phyloP scores from a whole-genome alignment of 2,329 filamentous ascomycete species.

The Neofusicoccum kwambonambiense region DNA sequence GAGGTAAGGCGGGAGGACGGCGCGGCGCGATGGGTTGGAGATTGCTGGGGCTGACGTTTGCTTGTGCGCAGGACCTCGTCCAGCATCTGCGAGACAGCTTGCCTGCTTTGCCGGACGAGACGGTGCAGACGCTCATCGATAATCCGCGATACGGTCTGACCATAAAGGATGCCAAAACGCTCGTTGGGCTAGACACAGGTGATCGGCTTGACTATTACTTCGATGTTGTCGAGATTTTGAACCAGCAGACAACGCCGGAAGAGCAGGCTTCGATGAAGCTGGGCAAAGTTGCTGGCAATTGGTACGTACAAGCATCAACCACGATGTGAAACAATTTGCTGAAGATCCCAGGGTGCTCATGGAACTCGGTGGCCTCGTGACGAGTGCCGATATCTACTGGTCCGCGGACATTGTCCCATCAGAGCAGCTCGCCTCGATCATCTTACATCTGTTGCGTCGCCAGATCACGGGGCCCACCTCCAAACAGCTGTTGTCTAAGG shows the following conservation, averaged over 20 bases:
- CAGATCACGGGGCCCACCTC: conserved; percentile 56
- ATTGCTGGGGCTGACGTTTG: no score
- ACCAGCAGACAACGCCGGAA: conserved; percentile 31
- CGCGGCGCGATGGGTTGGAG: no score
- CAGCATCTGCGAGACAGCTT: conserved; percentile 61
- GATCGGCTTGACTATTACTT: conserved; percentile 80
- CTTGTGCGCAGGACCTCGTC: conserved; percentile 56
- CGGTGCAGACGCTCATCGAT: conserved; percentile 61
- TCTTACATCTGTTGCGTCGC: conserved; percentile 41
- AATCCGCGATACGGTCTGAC: conserved; percentile 64
- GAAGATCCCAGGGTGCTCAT: conserved; percentile 44
- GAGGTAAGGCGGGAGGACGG: conserved; percentile 23
- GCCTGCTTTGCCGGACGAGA: conserved; percentile 69
- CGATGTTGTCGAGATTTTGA: conserved; percentile 52
- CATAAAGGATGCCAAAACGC: conserved; percentile 76
- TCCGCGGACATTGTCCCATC: conserved; percentile 39
- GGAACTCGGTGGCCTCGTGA: conserved; percentile 51
- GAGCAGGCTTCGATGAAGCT: conserved; percentile 21
- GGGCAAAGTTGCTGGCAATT: conserved; percentile 58
- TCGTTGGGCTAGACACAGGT: conserved; percentile 75
- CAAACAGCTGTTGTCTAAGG: conserved; percentile 57
- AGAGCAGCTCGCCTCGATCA: conserved; percentile 43
- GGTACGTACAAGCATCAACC: conserved; percentile 33
- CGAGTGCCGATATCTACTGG: conserved; percentile 41
- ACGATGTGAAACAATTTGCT: background rate